These are phyloP conservation scores for Fusarium sp. DNA, from an alignment of 2,329 filamentous ascomycete genomes.

Conservation along the genomic window DNA sequence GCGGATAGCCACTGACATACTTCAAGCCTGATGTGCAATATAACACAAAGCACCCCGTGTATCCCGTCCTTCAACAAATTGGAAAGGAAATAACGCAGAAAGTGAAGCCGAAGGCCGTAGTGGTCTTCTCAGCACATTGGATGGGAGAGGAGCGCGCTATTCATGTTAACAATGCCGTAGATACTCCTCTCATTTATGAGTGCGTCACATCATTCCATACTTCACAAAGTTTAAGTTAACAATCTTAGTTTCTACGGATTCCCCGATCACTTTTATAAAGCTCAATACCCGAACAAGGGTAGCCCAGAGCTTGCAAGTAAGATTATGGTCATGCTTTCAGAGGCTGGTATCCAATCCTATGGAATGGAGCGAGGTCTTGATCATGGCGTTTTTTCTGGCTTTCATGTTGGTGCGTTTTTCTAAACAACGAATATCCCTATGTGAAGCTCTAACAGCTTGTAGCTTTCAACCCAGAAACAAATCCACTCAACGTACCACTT, in stretches of 20 bases:
- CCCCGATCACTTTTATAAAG: conserved; percentile 73
- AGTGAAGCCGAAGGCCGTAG: conserved; percentile 75
- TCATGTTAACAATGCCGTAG: conserved; percentile 71
- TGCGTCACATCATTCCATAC: conserved; percentile 39
- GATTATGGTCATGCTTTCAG: conserved; percentile 63
- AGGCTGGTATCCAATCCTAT: conserved; percentile 67
- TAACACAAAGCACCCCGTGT: conserved; percentile 73
- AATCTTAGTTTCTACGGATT: conserved; percentile 72
- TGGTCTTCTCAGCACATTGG: conserved; percentile 84
- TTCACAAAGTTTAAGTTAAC: conserved; percentile 21
- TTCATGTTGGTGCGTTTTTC: conserved; percentile 56
- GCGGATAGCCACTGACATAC: neutral
- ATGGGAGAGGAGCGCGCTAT: conserved; percentile 66
- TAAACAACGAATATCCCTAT: neutral
- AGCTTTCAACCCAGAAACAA: conserved; percentile 69
- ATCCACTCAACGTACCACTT: conserved; percentile 72
- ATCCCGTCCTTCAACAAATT: conserved; percentile 69
- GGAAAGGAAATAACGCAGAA: conserved; percentile 75
- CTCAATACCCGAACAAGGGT: conserved; percentile 71
- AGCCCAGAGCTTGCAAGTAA: conserved; percentile 66
- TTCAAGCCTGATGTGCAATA: conserved; percentile 72
- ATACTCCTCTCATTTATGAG: conserved; percentile 77
- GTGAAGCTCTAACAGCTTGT: conserved; percentile 5
- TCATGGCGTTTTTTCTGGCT: conserved; percentile 79
- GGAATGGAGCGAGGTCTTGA: conserved; percentile 73